Evolutionary conservation across 495 filamentous ascomycete genomes (phyloP), one percentile per base, ranked within the genome.

Genomic region (Neurospora sp.): DNA sequence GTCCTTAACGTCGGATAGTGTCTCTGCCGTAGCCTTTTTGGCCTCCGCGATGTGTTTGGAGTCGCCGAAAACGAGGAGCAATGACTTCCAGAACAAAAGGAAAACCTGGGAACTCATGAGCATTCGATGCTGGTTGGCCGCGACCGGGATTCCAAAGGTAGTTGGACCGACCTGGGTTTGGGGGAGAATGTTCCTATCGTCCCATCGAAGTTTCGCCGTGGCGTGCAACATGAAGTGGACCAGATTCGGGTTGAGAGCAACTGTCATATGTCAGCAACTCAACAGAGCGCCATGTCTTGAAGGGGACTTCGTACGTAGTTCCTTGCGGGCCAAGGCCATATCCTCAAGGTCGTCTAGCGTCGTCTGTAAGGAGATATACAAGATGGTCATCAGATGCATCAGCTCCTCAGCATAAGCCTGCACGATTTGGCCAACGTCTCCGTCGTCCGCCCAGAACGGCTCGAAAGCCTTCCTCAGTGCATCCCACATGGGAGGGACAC

Each of bases 1-100:
- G 62, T 84, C 40, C 38, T 70, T 69, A 7, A 76, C 85, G 40
- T 86, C 83, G n/a, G 78, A 78, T 39, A 83, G 79, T 31, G 78
- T 79, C 73, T 91, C 86, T 54, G 83, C 84, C 8, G 90, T 87
- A 9, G 87, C 89, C 72, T 85, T 83, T 80, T 98, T 98, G 69
- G 91, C 88, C 69, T 88, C 86, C 31, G 90, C 87, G n/a, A 97
- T 85, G 44, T 92, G 89, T 37, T 86, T 77, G 69, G 84, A 90
- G 46, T 92, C 92, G 40, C 96, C 96, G 76, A 99, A 94, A 0
- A 93, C 84, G 10, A 98, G 87, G 23, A 99, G 85, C 11, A 96
- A 86, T 0, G 91, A 90, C 81, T 99, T 99, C 96, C 96, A 98
- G 35, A 94, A 89, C 20, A 97, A 82, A 5, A 97, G 85, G 54